phyloP scores from a whole-genome alignment of 164 flowering plant species.

The Berberis vulgaris region DNA sequence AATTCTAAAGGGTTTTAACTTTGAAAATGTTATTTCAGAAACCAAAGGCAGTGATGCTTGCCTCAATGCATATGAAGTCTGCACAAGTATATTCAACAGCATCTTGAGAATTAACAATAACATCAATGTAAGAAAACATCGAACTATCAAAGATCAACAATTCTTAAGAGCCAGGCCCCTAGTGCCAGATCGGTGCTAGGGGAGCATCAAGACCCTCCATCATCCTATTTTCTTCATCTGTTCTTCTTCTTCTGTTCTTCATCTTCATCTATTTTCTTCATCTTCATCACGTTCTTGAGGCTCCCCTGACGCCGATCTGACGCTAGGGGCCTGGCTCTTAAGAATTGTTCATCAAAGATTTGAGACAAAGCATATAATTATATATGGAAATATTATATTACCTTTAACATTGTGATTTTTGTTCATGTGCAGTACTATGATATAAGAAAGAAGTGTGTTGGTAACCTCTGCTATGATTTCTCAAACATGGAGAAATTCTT shows the following conservation, averaged over 20 bases:
- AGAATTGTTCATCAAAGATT: not conserved
- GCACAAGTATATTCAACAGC: constrained; percentile 42
- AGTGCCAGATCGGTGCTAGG: no score
- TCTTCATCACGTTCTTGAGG: no score
- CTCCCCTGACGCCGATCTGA: not conserved
- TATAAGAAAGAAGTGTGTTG: constrained; percentile 68
- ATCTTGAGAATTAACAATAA: constrained; percentile 37
- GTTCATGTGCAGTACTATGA: constrained; percentile 59
- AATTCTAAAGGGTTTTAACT: no score
- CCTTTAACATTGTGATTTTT: constrained; percentile 1
- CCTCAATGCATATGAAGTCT: constrained; percentile 23
- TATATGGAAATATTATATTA: not conserved
- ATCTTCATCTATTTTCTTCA: no score
- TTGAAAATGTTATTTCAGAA: constrained; percentile 23
- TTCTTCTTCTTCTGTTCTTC: no score
- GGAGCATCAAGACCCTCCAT: no score
- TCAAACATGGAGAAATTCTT: constrained; percentile 54
- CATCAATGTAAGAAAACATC: constrained; percentile 38
- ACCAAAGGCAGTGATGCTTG: constrained; percentile 34
- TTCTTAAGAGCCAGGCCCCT: not conserved
- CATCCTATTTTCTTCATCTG: no score
- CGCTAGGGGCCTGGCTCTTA: not conserved
- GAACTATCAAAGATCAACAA: not conserved
- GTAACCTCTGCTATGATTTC: constrained; percentile 67
- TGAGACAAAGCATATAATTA: no score